These are phyloP conservation scores for Spergularia marina DNA, from an alignment of 148 eudicot genomes.

Conservation along the genomic window DNA sequence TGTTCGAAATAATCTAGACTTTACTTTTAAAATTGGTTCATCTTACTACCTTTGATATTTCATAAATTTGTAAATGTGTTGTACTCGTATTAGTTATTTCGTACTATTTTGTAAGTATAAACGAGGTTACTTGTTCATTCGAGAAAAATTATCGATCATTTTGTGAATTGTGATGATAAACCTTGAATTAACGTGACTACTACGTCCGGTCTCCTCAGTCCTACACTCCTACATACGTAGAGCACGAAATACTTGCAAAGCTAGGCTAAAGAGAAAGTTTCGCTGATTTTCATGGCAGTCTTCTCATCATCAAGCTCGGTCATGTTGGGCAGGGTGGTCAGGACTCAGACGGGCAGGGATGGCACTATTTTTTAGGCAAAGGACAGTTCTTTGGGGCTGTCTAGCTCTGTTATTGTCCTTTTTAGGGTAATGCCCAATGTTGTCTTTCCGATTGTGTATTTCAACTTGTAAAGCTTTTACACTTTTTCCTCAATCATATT, in stretches of 20 bases:
- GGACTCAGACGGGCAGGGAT: too few species aligned
- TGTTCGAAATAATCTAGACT: too few species aligned
- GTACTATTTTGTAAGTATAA: too few species aligned
- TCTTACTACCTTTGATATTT: too few species aligned
- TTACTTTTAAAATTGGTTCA: too few species aligned
- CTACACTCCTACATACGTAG: too few species aligned
- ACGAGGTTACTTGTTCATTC: too few species aligned
- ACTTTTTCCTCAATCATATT: constrained; percentile 26
- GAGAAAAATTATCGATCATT: too few species aligned
- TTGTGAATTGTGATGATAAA: too few species aligned
- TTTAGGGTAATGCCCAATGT: neutral
- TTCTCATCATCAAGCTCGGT: neutral
- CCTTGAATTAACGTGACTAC: neutral
- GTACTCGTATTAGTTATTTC: too few species aligned
- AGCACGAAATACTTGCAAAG: neutral
- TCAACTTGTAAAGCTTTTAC: neutral
- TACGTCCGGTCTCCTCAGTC: too few species aligned
- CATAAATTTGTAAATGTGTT: too few species aligned
- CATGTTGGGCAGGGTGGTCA: neutral
- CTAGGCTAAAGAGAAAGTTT: neutral
- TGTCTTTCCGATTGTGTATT: constrained; percentile 8
- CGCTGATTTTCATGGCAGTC: neutral
- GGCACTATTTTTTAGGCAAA: constrained; percentile 8
- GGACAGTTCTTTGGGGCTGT: constrained; percentile 13
- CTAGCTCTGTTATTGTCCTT: constrained; percentile 22